Conservation (phyloP, 495 filamentous ascomycete species). For the Hyphodiscus hymeniophilus region DNA sequence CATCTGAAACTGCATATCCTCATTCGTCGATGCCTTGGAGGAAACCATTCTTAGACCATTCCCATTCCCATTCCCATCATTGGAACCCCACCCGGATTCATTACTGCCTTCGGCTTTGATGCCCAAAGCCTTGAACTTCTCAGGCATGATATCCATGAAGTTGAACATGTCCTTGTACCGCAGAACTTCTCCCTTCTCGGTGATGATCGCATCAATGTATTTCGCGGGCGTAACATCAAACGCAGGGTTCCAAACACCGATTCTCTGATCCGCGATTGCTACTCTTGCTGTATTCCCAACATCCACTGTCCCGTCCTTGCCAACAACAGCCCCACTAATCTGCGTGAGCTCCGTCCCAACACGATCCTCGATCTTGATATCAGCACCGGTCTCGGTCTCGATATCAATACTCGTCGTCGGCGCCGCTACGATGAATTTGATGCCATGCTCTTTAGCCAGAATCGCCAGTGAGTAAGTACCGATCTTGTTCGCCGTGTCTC, state of each 20-base stretch:
- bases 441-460: conserved; percentile 71
- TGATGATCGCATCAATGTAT: conserved; percentile 90
- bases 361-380: conserved; percentile 85
- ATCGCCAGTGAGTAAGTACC: conserved; percentile 91
- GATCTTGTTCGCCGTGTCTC: conserved; percentile 97
- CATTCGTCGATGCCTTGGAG: conserved; percentile 2
- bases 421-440: conserved; percentile 93
- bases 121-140: conserved; percentile 32
- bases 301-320: conserved; percentile 39
- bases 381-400: conserved; percentile 59
- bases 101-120: conserved; percentile 1
- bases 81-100: neutral
- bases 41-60: too few relatives aligned
- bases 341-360: conserved; percentile 69
- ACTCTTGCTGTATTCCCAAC: conserved; percentile 53
- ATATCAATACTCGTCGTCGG: conserved; percentile 92
- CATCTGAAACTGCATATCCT: conserved; percentile 19
- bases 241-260: conserved; percentile 88
- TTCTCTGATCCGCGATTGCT: conserved; percentile 70
- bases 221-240: conserved; percentile 87
- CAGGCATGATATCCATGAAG: conserved; percentile 45
- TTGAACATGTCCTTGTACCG: conserved; percentile 73
- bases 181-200: conserved; percentile 80
- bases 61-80: neutral
- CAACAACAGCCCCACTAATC: conserved; percentile 63